These are phyloP conservation scores for Venturia carpophila DNA, from an alignment of 2,329 filamentous ascomycete genomes.

Conservation along the genomic window DNA sequence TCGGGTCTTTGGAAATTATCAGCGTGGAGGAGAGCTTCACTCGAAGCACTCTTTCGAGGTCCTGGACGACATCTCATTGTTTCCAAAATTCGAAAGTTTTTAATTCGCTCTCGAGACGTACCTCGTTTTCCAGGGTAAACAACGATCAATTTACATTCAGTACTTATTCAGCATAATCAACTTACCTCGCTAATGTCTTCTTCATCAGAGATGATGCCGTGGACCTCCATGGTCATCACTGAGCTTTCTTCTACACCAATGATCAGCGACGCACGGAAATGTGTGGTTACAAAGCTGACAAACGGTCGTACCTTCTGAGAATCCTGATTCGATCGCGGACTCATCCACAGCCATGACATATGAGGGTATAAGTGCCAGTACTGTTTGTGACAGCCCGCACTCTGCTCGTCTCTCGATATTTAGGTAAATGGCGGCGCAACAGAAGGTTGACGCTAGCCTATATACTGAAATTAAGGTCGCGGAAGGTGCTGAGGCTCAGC, in stretches of 20 bases:
- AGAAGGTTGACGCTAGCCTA: slow-evolving; percentile 50
- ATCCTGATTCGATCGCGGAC: slow-evolving; percentile 1
- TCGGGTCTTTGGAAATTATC: neutral
- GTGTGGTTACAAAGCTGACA: neutral
- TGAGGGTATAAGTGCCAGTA: slow-evolving; percentile 39
- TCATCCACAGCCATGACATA: slow-evolving; percentile 30
- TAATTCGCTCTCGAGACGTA: slow-evolving; percentile 29
- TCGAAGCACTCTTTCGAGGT: slow-evolving; percentile 29
- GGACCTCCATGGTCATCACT: slow-evolving; percentile 26
- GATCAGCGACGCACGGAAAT: neutral
- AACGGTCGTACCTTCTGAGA: slow-evolving; percentile 11
- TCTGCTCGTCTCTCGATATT: slow-evolving; percentile 33
- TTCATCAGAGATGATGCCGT: slow-evolving; percentile 35
- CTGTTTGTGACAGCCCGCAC: slow-evolving; percentile 37
- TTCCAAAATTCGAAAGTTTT: slow-evolving; percentile 37
- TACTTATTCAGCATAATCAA: too few relatives aligned
- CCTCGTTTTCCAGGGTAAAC: slow-evolving; percentile 20
- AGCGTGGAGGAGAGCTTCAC: slow-evolving; percentile 11
- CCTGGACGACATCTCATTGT: slow-evolving; percentile 33
- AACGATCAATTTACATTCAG: too few relatives aligned
- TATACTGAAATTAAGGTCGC: slow-evolving; percentile 38
- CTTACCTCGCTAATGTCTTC: slow-evolving; percentile 30
- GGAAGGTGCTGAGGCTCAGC: slow-evolving; percentile 47
- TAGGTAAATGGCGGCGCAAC: slow-evolving; percentile 50
- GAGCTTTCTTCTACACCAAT: slow-evolving; percentile 19